A percentile compares a stretch with the other conserved stretches of the same genome.
Conservation (phyloP, 176 grass and related monocot species). For the Ensete glaucum region DNA sequence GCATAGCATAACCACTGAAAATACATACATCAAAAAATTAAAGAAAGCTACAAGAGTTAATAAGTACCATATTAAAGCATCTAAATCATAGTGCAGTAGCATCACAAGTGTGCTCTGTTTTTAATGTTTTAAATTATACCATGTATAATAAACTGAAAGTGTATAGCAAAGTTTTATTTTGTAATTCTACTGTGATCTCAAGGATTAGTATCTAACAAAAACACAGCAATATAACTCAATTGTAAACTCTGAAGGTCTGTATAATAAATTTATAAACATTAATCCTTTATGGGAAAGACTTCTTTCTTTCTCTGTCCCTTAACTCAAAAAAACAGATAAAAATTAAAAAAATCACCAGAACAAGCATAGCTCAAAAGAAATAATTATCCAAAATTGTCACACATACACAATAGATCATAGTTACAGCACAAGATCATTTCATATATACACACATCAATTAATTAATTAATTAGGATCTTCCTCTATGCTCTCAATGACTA, state of each 20-base stretch:
- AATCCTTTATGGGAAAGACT: neutral
- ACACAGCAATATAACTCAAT: neutral
- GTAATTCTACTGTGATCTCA: neutral
- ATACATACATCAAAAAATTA: neutral
- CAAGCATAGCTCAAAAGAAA: too few species aligned
- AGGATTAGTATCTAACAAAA: neutral
- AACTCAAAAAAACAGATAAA: too few species aligned
- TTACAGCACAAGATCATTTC: too few species aligned
- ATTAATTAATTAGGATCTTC: too few species aligned
- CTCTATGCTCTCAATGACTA: neutral
- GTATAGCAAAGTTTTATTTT: neutral
- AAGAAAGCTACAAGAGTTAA: too few species aligned
- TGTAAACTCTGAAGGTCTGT: neutral
- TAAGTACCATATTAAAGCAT: too few species aligned
- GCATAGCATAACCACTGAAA: constrained; percentile 96
- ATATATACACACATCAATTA: too few species aligned
- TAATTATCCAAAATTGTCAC: too few species aligned
- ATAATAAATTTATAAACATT: neutral
- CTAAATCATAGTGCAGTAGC: neutral
- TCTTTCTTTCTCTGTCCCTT: too few species aligned
- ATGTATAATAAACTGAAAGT: neutral
- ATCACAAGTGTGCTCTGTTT: neutral
- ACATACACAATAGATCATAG: too few species aligned
- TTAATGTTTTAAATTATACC: neutral
- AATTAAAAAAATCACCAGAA: too few species aligned